Percentiles rank a stretch among this genome's conserved stretches.
Conservation (phyloP, 2,329 filamentous ascomycete genomes). For the Didymella arachidicola region DNA sequence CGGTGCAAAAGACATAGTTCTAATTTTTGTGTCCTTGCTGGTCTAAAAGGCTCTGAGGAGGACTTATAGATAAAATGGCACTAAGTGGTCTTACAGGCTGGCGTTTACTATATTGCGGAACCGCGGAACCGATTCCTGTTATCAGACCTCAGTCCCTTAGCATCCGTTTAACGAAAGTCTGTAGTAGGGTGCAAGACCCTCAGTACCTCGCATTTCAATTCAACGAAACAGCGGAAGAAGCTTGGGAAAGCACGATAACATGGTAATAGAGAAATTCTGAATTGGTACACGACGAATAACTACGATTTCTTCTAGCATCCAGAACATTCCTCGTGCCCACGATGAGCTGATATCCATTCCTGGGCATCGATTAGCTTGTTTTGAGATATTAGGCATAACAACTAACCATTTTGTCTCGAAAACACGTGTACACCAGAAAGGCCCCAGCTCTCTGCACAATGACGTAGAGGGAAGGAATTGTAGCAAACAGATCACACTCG, state of each 20-base stretch:
- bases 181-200: background rate
- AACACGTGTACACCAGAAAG: background rate
- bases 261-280: background rate
- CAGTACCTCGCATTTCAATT: background rate
- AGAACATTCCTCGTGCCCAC: background rate
- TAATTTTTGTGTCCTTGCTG: background rate
- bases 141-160: background rate
- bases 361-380: background rate
- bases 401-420: background rate
- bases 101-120: background rate
- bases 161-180: background rate
- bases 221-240: background rate
- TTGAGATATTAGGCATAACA: too few relatives aligned
- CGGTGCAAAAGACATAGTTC: background rate
- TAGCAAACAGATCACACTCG: background rate
- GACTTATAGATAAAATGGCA: background rate
- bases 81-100: background rate
- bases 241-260: background rate
- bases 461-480: slow-evolving; percentile 1
- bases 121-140: background rate
- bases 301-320: background rate
- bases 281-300: background rate
- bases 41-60: background rate
- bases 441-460: background rate
- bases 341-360: background rate